Conservation (phyloP, 2,329 filamentous ascomycete genomes). For the Scopulariopsis brevicaulis region DNA sequence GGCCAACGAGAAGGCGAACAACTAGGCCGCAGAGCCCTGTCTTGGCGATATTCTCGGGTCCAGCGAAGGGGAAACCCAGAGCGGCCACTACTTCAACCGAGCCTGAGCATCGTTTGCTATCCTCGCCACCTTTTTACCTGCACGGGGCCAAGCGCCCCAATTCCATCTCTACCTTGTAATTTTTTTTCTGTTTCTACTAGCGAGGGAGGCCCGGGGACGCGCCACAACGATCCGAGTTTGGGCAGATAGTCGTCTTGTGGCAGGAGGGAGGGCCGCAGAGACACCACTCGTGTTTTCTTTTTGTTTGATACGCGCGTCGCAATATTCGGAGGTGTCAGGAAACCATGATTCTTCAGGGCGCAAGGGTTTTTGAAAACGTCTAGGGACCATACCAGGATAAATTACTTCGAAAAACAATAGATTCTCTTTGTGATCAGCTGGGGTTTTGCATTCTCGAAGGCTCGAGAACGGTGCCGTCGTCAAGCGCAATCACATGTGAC, state of each 20-base stretch:
- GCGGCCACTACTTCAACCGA: background rate
- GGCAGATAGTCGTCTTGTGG: no score
- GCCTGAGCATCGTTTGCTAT: no score
- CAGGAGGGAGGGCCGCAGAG: no score
- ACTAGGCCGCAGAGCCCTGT: conserved; percentile 16
- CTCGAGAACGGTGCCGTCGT: background rate
- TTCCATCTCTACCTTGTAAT: background rate
- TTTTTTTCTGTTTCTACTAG: background rate
- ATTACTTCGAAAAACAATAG: background rate
- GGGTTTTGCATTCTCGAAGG: background rate
- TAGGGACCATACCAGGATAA: background rate
- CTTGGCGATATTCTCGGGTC: background rate
- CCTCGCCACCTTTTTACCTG: no score
- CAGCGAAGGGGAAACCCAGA: background rate
- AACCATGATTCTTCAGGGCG: background rate
- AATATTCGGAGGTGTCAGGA: background rate
- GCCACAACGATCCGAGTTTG: no score
- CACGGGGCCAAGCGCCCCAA: background rate
- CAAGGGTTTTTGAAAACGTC: background rate
- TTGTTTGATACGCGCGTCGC: background rate
- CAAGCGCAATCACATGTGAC: background rate
- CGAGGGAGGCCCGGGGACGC: no score
- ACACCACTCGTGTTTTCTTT: background rate
- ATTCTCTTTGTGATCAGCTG: background rate
- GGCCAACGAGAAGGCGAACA: conserved; percentile 37